Evolutionary conservation across 2,329 filamentous ascomycete genomes (phyloP).

Genomic region (Curvularia hawaiiensis): DNA sequence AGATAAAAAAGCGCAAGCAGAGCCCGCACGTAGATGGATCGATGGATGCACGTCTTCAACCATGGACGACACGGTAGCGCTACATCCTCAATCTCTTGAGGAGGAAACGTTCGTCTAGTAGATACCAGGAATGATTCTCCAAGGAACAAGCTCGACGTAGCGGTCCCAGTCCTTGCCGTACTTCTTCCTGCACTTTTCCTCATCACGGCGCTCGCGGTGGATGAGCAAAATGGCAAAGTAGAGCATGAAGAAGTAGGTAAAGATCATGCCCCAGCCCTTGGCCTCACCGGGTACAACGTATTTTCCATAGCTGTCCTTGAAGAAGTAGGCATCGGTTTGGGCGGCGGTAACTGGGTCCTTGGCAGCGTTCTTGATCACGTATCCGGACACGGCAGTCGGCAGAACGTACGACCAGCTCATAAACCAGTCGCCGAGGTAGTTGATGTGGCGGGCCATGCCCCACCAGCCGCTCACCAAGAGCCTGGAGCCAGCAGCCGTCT

Average conservation of each 20-base stretch:
- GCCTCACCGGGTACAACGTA: conserved; percentile 74
- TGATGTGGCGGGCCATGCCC: conserved; percentile 90
- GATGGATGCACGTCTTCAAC: conserved; percentile 13
- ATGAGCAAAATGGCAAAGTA: conserved; percentile 89
- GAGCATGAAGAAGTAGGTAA: conserved; percentile 93
- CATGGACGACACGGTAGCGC: conserved; percentile 29
- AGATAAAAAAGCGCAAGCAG: background rate
- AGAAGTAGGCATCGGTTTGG: conserved; percentile 59
- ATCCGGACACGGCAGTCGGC: conserved; percentile 84
- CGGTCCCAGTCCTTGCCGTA: conserved; percentile 92
- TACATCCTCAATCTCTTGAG: conserved; percentile 15
- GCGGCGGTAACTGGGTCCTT: conserved; percentile 43
- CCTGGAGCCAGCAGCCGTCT: conserved; percentile 81
- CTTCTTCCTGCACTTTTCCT: conserved; percentile 88
- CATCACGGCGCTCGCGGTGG: conserved; percentile 85
- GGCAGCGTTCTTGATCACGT: conserved; percentile 64
- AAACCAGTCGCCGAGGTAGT: conserved; percentile 94
- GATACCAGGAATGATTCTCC: conserved; percentile 80
- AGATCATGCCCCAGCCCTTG: conserved; percentile 80
- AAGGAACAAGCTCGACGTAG: conserved; percentile 83
- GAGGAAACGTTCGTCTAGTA: conserved; percentile 60
- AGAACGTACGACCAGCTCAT: conserved; percentile 91
- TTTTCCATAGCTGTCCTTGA: conserved; percentile 61
- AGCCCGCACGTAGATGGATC: background rate
- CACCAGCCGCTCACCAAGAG: conserved; percentile 90